Base-by-base conservation (phyloP, 176 grass and related monocot genomes). In the Triticum monococcum region DNA sequence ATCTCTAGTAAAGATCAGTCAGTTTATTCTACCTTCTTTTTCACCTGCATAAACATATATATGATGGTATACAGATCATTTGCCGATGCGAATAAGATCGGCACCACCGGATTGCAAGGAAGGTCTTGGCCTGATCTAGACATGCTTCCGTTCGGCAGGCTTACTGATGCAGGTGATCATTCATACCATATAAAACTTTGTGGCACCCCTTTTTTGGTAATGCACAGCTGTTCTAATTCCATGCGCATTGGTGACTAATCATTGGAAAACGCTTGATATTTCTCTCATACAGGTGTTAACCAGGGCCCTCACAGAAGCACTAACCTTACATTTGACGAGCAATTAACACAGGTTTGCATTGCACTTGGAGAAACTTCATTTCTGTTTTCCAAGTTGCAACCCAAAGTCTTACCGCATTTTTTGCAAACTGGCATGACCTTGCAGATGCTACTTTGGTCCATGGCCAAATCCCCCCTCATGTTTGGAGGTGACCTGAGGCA, bases 71-170 rank as follows among this genome's bases (percentile, higher is more conserved):
- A 43, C 68, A 98, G 93, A 76, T 89, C 94, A 28, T 94, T 98
- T 62, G 88, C 93, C 72, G 75, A 86, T 85, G 84, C 77, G 3
- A 92, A 92, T 45, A 93, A 90, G 84, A 93, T 94, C 41, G 96
- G 96, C 48, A 81, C 93, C 75, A 68, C 50, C 14, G 93, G 93
- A 33, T 87, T 93, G 46, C 88, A 31, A 64, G 93, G 96, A 85
- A 93, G 87, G 67, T 95, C 96, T 57, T 98, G 96, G 93, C 96
- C 96, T 43, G 93, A 98, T 70, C 92, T 98, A 60, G 96, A 95
- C 81, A 98, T 98, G 96, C 91, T 98, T 57, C 96, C 96, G 36
- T 91, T 98, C 79, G 96, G 96, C 40, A 91, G 93, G 96, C 72
- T 98, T 87, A 93, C 93, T 41, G 86, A 95, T 84, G 83, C 96